Conservation (phyloP, 805 yeast genomes). For the Saccharomycopsis sp. region DNA sequence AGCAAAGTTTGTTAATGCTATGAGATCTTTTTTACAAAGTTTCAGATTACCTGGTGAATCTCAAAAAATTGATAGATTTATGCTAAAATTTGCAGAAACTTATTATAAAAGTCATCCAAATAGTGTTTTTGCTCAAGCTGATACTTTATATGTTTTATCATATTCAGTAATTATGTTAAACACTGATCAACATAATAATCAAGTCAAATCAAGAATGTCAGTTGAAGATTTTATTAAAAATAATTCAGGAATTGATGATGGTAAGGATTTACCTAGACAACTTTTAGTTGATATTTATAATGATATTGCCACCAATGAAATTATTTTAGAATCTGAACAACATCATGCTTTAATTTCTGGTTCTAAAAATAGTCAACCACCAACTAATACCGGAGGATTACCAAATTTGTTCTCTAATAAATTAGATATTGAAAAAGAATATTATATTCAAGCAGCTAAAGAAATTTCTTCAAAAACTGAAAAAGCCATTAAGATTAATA, state of each 20-base stretch:
- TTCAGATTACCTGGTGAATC: slow-evolving; percentile 97
- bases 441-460: slow-evolving; percentile 84
- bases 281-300: slow-evolving; percentile 57
- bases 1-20: slow-evolving; percentile 69
- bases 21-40: slow-evolving; percentile 73
- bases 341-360: slow-evolving; percentile 80
- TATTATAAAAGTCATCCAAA: slow-evolving; percentile 81
- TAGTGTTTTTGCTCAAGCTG: slow-evolving; percentile 77
- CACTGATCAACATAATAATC: slow-evolving; percentile 88
- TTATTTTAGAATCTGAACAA: slow-evolving; percentile 86
- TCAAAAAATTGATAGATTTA: slow-evolving; percentile 91
- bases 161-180: slow-evolving; percentile 89
- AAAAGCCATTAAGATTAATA: slow-evolving; percentile 59
- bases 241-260: slow-evolving; percentile 89
- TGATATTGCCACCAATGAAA: slow-evolving; percentile 78
- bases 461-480: slow-evolving; percentile 90
- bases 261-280: slow-evolving; percentile 70
- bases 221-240: slow-evolving; percentile 77
- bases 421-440: slow-evolving; percentile 60
- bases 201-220: slow-evolving; percentile 80
- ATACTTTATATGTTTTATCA: slow-evolving; percentile 84
- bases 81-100: slow-evolving; percentile 94
- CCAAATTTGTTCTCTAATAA: slow-evolving; percentile 54
- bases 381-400: slow-evolving; percentile 33
- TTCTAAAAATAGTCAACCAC: slow-evolving; percentile 30